Evolutionary conservation across 2,329 filamentous ascomycete species (phyloP).

Genomic region (Neospermospora avenae): DNA sequence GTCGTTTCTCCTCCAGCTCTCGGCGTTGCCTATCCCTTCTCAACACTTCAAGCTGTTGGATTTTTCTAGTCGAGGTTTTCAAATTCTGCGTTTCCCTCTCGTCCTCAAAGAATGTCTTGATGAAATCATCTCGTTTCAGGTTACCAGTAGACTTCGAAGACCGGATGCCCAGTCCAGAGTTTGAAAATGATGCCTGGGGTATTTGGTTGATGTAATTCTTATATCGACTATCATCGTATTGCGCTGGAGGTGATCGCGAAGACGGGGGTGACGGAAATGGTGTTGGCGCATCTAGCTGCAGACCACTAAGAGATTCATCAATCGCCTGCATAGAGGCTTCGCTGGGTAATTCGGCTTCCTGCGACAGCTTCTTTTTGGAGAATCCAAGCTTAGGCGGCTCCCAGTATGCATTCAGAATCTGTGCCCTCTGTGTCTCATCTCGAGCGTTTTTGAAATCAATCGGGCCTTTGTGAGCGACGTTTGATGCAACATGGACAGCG

Average conservation of each 20-base stretch:
- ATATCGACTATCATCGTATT: neutral
- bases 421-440: slow-evolving; percentile 19
- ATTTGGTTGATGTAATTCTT: neutral
- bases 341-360: neutral
- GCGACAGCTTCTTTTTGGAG: neutral
- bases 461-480: slow-evolving; percentile 3
- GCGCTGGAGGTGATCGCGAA: neutral
- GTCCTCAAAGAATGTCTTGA: slow-evolving; percentile 5
- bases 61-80: slow-evolving; percentile 8
- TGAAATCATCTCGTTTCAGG: neutral
- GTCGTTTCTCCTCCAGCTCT: slow-evolving; percentile 18
- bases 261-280: neutral
- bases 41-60: slow-evolving; percentile 9
- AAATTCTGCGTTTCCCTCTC: neutral
- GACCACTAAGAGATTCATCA: neutral
- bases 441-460: slow-evolving; percentile 14
- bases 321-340: neutral
- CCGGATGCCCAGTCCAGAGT: neutral
- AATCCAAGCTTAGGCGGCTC: slow-evolving; percentile 19
- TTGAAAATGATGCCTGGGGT: slow-evolving; percentile 14
- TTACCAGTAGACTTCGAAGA: neutral
- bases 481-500: neutral
- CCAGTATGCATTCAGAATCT: slow-evolving; percentile 22
- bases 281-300: neutral
- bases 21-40: slow-evolving; percentile 15